Evolutionary conservation across 331 rosid genomes (phyloP).

Genomic region (Quercus tomentella): DNA sequence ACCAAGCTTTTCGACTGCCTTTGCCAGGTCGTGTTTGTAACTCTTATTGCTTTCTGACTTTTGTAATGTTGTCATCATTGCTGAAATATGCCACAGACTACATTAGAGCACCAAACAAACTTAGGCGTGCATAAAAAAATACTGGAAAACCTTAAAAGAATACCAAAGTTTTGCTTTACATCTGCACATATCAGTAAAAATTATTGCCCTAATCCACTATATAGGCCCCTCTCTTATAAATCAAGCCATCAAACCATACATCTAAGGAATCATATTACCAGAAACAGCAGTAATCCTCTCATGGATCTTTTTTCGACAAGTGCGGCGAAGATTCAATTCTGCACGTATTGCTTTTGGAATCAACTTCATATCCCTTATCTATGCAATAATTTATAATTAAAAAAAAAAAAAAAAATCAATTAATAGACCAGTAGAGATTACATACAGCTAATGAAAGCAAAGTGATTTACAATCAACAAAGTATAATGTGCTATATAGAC

Average conservation of each 20-base stretch:
- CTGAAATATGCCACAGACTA: constrained; percentile 34
- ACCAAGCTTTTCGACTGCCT: constrained; percentile 58
- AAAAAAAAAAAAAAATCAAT: neutral
- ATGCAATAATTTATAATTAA: neutral
- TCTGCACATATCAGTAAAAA: neutral
- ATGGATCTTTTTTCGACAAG: constrained; percentile 73
- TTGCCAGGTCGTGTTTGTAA: constrained; percentile 37
- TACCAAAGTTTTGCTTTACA: neutral
- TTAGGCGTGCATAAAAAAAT: neutral
- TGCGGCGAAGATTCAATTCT: constrained; percentile 52
- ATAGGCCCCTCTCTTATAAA: neutral
- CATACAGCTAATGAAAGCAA: neutral
- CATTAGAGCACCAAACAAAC: neutral
- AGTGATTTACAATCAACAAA: neutral
- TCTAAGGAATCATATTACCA: constrained; percentile 44
- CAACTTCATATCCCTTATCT: constrained; percentile 88
- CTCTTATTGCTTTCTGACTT: constrained; percentile 39
- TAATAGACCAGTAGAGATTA: neutral
- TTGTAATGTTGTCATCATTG: constrained; percentile 47
- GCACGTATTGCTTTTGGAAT: constrained; percentile 65
- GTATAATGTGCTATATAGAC: neutral
- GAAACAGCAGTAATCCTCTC: constrained; percentile 78
- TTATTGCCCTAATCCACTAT: neutral
- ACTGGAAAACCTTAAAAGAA: neutral
- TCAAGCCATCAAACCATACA: neutral